These are phyloP conservation scores for Citropsis articulata DNA, from an alignment of 345 rosid genomes.

Conservation along the genomic window DNA sequence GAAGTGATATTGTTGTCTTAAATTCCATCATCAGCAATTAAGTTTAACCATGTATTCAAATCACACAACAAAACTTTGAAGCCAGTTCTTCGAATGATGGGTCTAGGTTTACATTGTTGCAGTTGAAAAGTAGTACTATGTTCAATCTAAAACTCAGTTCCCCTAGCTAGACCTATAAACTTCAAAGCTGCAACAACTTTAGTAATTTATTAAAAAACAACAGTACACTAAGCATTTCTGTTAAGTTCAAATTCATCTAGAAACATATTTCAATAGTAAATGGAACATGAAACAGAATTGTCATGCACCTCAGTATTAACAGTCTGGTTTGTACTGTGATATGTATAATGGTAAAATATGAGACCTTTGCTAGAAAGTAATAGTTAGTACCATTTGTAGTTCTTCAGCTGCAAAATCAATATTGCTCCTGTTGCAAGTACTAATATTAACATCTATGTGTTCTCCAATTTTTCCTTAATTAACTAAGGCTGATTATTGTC, in stretches of 20 bases:
- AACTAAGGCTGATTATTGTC: constrained; percentile 12
- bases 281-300: constrained; percentile 1
- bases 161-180: background rate
- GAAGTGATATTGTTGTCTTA: background rate
- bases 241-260: background rate
- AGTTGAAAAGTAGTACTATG: background rate
- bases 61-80: background rate
- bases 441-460: background rate
- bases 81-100: background rate
- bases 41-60: background rate
- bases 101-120: background rate
- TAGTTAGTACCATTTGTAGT: background rate
- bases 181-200: background rate
- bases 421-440: background rate
- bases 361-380: background rate
- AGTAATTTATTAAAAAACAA: background rate
- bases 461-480: background rate
- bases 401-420: background rate
- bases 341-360: background rate
- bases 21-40: background rate
- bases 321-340: background rate
- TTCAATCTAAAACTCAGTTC: background rate
- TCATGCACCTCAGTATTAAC: background rate
- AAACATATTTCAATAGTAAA: background rate
- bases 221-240: background rate